These are phyloP conservation scores for Pyrenochaeta sp. DNA, from an alignment of 2,329 filamentous ascomycete species.

Conservation along the genomic window DNA sequence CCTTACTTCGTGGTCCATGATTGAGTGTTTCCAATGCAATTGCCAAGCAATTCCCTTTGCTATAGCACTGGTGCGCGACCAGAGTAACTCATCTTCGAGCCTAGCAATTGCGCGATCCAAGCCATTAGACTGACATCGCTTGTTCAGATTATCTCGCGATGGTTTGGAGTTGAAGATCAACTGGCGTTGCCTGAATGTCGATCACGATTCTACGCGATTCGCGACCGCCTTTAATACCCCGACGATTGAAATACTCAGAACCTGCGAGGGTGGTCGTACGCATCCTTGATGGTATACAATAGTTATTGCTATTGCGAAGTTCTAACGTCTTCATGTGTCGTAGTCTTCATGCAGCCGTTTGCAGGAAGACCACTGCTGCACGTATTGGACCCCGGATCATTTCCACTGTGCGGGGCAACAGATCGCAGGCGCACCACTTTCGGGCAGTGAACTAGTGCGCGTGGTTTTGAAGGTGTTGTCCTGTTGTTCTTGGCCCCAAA, in stretches of 20 bases:
- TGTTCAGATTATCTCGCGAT: background rate
- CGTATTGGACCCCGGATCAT: background rate
- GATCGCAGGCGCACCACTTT: background rate
- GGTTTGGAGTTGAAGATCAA: background rate
- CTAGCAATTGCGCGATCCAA: background rate
- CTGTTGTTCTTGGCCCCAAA: background rate
- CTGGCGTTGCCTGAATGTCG: background rate
- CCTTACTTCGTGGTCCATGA: background rate
- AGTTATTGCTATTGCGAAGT: background rate
- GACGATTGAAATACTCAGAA: background rate
- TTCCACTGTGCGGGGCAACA: conserved; percentile 3
- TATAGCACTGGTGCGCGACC: background rate
- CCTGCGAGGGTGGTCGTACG: background rate
- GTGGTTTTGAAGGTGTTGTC: background rate
- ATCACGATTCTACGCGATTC: background rate
- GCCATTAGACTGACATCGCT: background rate
- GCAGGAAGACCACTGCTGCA: no score
- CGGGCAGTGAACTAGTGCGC: conserved; percentile 1
- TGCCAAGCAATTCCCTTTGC: background rate
- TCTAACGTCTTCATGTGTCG: background rate
- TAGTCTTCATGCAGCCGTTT: background rate
- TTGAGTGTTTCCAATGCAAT: background rate
- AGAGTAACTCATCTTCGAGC: background rate
- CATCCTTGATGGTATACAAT: background rate
- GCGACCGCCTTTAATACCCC: background rate